These are phyloP conservation scores for Perkinsus chesapeaki DNA, from an alignment of 169 alveolate species.

Conservation along the genomic window DNA sequence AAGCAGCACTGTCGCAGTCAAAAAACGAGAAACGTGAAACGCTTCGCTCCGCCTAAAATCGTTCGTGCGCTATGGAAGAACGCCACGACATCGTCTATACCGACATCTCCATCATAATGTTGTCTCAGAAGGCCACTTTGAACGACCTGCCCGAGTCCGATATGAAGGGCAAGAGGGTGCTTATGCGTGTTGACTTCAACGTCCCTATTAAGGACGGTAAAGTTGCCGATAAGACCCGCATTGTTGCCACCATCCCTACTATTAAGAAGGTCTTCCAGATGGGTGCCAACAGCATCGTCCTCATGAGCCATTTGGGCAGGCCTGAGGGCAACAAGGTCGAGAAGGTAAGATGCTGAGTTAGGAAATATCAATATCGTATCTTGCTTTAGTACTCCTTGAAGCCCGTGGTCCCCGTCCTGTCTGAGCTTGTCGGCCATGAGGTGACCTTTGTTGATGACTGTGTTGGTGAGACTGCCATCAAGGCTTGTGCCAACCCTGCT, in stretches of 20 bases:
- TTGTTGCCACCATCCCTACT: slow-evolving; percentile 82
- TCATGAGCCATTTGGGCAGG: slow-evolving; percentile 88
- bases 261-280: slow-evolving; percentile 71
- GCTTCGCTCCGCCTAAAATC: not conserved
- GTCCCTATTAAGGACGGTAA: slow-evolving; percentile 84
- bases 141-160: not conserved
- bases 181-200: slow-evolving; percentile 90
- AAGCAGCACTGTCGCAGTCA: not conserved
- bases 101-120: not conserved
- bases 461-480: slow-evolving; percentile 79
- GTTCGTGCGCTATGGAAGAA: not conserved
- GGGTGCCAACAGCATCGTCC: slow-evolving; percentile 78
- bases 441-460: slow-evolving; percentile 80
- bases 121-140: not conserved
- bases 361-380: slow-evolving; percentile 20
- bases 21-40: not conserved
- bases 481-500: slow-evolving; percentile 51
- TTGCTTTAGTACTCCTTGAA: slow-evolving; percentile 63
- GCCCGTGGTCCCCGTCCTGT: slow-evolving; percentile 73
- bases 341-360: not conserved
- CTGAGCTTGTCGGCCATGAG: slow-evolving; percentile 55
- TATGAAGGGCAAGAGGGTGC: slow-evolving; percentile 66
- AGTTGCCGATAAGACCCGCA: slow-evolving; percentile 80
- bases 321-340: slow-evolving; percentile 75
- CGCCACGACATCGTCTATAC: too few species aligned